Base-by-base conservation (phyloP, 495 filamentous ascomycete species). In the Penicillium pancosmium region DNA sequence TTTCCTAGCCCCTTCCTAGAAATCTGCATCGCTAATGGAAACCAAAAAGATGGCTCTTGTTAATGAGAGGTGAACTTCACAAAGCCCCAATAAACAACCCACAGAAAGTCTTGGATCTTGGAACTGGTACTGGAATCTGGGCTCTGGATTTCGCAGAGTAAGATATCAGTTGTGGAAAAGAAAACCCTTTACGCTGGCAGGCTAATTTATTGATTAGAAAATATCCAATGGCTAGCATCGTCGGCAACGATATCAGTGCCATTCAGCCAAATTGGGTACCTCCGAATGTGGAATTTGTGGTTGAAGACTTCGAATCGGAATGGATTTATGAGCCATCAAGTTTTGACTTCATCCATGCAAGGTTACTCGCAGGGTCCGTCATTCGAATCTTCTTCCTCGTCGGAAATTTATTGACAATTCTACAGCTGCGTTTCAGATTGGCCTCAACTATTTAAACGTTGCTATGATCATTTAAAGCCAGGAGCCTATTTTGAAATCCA, bases 61-160 rank as follows among this genome's bases (percentile, higher is more conserved):
- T 80, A 23, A 69, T 85, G 50, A 69, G 73, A 12, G 79, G 74
- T 18, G 73, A 74, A 15, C 78, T 83, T 11, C 78, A 83, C 61
- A 78, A 84, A 54, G 80, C 86, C 0, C 85, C 85, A 0, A 69
- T 84, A 1, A 51, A 69, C 8, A 68, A 75, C 13, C 79, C 81
- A 0, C 76, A 80, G 2, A 72, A 80, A 55, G 77, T 87, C 23
- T 66, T 88, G 31, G 86, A 89, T 56, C 75, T 88, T 53, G 86
- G 84, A 11, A 88, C 86, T 0, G 86, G 86, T 6, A 89, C 86
- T 5, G 86, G 86, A 19, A 84, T 86, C 36, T 89, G 84, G 85
- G 84, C 83, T 13, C 78, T 88, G 34, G 86, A 82, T 60, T 83
- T 71, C 21, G 80, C 68, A 10, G 68, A 84, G 78, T 84, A 75